These are phyloP conservation scores for Sporothrix brunneoviolacea DNA, from an alignment of 2,329 filamentous ascomycete genomes.

Conservation along the genomic window DNA sequence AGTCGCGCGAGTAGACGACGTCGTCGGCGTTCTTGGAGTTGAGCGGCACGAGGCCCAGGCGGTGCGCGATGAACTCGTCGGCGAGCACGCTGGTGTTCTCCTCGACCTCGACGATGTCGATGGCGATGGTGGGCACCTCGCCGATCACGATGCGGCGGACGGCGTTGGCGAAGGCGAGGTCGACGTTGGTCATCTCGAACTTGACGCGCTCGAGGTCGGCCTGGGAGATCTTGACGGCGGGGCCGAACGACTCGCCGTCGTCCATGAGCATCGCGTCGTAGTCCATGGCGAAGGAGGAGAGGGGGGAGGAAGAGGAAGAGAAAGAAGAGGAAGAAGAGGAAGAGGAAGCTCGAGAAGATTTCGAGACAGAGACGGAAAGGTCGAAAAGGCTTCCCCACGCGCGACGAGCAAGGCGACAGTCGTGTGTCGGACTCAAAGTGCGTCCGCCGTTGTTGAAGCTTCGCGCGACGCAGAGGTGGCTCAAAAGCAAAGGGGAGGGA, in stretches of 20 bases:
- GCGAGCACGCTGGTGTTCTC: slow-evolving; percentile 92
- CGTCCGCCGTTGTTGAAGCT: too few species aligned
- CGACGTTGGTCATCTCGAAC: slow-evolving; percentile 84
- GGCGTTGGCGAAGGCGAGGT: slow-evolving; percentile 88
- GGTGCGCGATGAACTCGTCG: slow-evolving; percentile 92
- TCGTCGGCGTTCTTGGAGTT: slow-evolving; percentile 76
- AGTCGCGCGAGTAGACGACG: slow-evolving; percentile 84
- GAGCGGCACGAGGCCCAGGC: slow-evolving; percentile 83
- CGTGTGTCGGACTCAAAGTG: too few species aligned
- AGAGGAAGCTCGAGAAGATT: too few species aligned
- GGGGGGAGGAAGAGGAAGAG: background rate
- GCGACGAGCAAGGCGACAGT: too few species aligned
- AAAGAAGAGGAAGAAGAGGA: background rate
- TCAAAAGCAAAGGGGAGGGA: background rate
- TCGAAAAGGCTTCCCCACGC: too few species aligned
- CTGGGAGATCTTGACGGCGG: slow-evolving; percentile 57
- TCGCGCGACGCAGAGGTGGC: background rate
- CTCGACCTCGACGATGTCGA: slow-evolving; percentile 90
- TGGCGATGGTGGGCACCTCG: slow-evolving; percentile 89
- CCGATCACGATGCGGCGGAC: slow-evolving; percentile 85
- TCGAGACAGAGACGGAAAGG: background rate
- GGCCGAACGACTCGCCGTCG: slow-evolving; percentile 51
- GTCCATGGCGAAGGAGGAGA: slow-evolving; percentile 37
- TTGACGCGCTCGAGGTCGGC: slow-evolving; percentile 75
- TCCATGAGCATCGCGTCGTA: slow-evolving; percentile 52